phyloP scores from a whole-genome alignment of 1,284 basidiomycete species.

The Omphalotus olearius region DNA sequence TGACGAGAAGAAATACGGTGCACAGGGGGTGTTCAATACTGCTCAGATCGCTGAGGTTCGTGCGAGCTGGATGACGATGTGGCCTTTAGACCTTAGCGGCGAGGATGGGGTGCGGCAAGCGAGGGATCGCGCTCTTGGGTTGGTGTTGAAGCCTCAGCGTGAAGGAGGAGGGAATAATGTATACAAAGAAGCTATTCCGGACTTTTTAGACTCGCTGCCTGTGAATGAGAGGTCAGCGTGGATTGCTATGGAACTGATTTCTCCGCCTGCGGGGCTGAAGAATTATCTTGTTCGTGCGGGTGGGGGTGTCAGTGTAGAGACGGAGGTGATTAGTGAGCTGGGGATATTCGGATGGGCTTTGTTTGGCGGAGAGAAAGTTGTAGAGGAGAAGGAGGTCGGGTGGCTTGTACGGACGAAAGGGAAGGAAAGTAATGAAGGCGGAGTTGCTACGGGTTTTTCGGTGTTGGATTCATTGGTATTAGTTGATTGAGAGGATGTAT shows the following conservation, averaged over 20 bases:
- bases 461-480: constrained; percentile 82
- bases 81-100: constrained; percentile 60
- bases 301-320: constrained; percentile 35
- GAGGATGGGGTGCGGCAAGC: constrained; percentile 54
- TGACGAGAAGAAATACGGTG: constrained; percentile 36
- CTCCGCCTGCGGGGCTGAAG: constrained; percentile 62
- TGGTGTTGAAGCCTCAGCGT: constrained; percentile 93
- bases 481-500: constrained; percentile 35
- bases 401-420: constrained; percentile 93
- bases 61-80: constrained; percentile 79
- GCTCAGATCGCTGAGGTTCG: constrained; percentile 49
- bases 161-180: constrained; percentile 98
- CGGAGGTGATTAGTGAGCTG: constrained; percentile 85
- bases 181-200: constrained; percentile 81
- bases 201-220: constrained; percentile 65
- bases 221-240: constrained; percentile 68
- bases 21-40: constrained; percentile 26
- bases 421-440: constrained; percentile 90
- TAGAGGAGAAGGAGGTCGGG: constrained; percentile 65
- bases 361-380: constrained; percentile 47
- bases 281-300: constrained; percentile 75
- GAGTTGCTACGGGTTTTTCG: constrained; percentile 89
- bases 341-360: constrained; percentile 90
- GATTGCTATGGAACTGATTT: constrained; percentile 93
- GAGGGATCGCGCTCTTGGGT: constrained; percentile 43